Base-by-base conservation (phyloP, 257 asterid species). In the Agastache rugosa region DNA sequence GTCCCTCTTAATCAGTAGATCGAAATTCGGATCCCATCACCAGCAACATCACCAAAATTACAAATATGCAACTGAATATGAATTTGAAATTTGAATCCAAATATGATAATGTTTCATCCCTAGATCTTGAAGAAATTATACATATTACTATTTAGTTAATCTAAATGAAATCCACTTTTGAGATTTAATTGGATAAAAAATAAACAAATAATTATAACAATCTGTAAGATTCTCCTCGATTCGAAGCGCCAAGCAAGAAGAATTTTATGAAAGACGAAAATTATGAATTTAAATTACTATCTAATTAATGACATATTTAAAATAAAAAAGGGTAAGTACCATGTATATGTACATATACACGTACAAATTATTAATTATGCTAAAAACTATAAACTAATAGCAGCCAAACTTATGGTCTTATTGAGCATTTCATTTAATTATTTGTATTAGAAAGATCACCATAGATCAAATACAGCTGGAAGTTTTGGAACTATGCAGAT, bases 391-490 rank as follows among this genome's bases (percentile, higher is more conserved):
- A 44, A 22, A 37, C 1, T 39, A 39, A 25, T 2, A 16, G 8
- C 65, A 59, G 17, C 12, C 22, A 14, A 59, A 27, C 22, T 25
- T 59, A 6, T 59, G 29, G 42, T 59, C 65, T 59, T 27, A 15
- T 59, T 27, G 31, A 20, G 61, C 3, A 58, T 39, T 58, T 61
- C 15, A 63, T 63, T 29, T 19, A 71, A 65, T 39, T 27, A 51
- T 16, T 61, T 67, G 44, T 4, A 79, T 47, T 37, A 20, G 27
- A 71, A 71, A 71, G 54, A 15, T 58, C 41, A 9, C 45, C 39
- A 16, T 55, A 63, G 85, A 81, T 75, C 78, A 51, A 71, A 35
- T 44, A 78, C 78, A 82, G 85, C 80, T 82, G 85, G 85, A 59
- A 75, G 56, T 53, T 82, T 81, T 82, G 83, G 81, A 59, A 42